Base-by-base conservation (phyloP, 805 yeast genomes). In the Candida germanica region DNA sequence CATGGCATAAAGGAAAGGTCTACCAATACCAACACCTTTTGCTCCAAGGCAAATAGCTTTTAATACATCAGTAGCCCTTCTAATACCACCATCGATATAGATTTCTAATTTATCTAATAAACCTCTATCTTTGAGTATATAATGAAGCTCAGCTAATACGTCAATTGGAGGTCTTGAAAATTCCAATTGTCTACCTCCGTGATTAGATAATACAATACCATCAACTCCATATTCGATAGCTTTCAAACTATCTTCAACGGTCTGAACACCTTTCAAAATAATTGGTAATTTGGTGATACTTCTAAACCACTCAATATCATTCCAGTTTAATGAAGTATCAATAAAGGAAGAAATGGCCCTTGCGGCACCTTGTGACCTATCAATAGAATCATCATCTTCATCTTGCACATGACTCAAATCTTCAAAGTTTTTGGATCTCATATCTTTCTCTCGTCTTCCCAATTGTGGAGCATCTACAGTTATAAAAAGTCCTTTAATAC, bases 401-500 rank as follows among this genome's bases (percentile, higher is more conserved):
- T 71, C 70, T 50, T 73, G 71, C 33, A 71, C 75, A 55, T 69
- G 70, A 10, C 73, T 59, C 10, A 57, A 46, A 26, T 66, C 71
- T 25, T 65, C 75, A 13, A 65, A 59, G 43, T 74, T 74, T 54
- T 83, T 83, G 38, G 78, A 60, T 43, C 87, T 75, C 77, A 77
- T 75, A 53, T 87, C 96, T 59, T 87, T 88, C 59, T 89, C 97
- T 49, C 97, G 77, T 44, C 93, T 77, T 10, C 97, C 97, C 28
- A 88, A 69, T 43, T 84, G 83, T 5, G 96, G 96, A 0, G 96
- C 95, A 66, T 88, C 96, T 6, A 87, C 95, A 0, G 97, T 88
- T 46, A 88, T 77, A 53, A 87, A 87, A 22, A 88, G 66, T 3
- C 93, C 96, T 50, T 81, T 81, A 57, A 85, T 72, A 1, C 95